phyloP scores from a whole-genome alignment of 140 eudicot genomes.

The Ambrosia hybrid region DNA sequence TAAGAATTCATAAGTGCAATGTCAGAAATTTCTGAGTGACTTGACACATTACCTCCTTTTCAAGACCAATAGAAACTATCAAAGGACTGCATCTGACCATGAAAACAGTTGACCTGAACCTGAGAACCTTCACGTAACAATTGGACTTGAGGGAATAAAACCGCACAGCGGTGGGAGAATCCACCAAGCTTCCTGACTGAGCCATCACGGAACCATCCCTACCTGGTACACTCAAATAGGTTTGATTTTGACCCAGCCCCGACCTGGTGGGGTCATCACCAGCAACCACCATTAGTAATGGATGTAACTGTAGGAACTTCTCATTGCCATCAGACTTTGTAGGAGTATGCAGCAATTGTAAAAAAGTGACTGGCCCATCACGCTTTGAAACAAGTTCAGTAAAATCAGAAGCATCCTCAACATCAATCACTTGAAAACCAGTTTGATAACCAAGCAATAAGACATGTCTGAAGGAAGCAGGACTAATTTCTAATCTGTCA shows the following conservation, averaged over 20 bases:
- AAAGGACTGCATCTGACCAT: constrained; percentile 64
- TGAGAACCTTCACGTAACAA: constrained; percentile 52
- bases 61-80: constrained; percentile 60
- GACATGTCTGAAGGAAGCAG: constrained; percentile 44
- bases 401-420: constrained; percentile 57
- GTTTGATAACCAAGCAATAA: constrained; percentile 57
- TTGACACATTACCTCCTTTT: constrained; percentile 46
- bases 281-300: constrained; percentile 53
- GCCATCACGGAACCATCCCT: constrained; percentile 41
- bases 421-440: constrained; percentile 63
- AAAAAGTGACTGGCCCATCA: constrained; percentile 49
- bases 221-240: constrained; percentile 31
- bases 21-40: no score
- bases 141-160: constrained; percentile 58
- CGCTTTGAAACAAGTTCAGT: constrained; percentile 59
- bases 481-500: constrained; percentile 43
- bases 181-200: constrained; percentile 33
- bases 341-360: constrained; percentile 51
- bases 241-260: constrained; percentile 24
- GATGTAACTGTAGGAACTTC: constrained; percentile 42
- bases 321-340: constrained; percentile 35
- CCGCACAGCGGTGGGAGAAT: constrained; percentile 41
- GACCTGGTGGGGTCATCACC: constrained; percentile 42
- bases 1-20: constrained; percentile 13
- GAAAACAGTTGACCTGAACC: constrained; percentile 58